A percentile compares a stretch with the other conserved stretches of the same genome.
Evolutionary conservation across 352 stramenopile species (phyloP).

Genomic region (Pythium rishiriense): DNA sequence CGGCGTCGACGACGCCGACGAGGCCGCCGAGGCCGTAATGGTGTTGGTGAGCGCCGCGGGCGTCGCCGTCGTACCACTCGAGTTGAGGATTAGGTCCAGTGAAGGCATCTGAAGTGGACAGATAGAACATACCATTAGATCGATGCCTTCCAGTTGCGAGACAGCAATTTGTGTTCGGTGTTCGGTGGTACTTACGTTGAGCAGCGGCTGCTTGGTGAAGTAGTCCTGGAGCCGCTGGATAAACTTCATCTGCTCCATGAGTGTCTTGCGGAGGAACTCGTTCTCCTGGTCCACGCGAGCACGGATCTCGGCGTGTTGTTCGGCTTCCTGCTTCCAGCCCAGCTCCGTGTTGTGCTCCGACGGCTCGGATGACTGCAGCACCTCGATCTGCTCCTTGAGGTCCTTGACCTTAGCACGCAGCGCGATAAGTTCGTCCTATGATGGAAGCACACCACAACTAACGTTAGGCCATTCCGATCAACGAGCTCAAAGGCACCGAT

Average conservation of each 20-base stretch:
- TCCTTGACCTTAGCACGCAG: slow-evolving; percentile 88
- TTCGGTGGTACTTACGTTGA: slow-evolving; percentile 52
- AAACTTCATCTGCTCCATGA: slow-evolving; percentile 93
- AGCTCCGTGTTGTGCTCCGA: slow-evolving; percentile 89
- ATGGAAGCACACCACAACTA: slow-evolving; percentile 6
- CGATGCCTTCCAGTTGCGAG: not conserved
- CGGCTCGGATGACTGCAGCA: slow-evolving; percentile 85
- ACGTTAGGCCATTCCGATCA: not conserved
- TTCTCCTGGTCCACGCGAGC: slow-evolving; percentile 89
- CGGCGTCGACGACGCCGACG: slow-evolving; percentile 54
- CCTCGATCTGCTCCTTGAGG: slow-evolving; percentile 89
- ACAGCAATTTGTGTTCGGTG: not conserved
- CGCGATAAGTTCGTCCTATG: slow-evolving; percentile 76
- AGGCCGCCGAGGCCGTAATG: slow-evolving; percentile 49
- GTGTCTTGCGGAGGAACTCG: slow-evolving; percentile 85
- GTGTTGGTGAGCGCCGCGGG: slow-evolving; percentile 60
- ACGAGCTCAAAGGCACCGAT: not conserved
- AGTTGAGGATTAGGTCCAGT: slow-evolving; percentile 84
- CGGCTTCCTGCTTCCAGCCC: slow-evolving; percentile 87
- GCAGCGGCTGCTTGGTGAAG: slow-evolving; percentile 88
- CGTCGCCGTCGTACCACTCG: slow-evolving; percentile 58
- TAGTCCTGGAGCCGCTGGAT: slow-evolving; percentile 90
- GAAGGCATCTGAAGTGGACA: slow-evolving; percentile 60
- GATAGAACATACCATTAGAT: not conserved
- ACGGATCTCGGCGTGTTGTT: slow-evolving; percentile 87